Conservation (phyloP, 2,329 filamentous ascomycete genomes). For the Sclerotinia trifoliorum region DNA sequence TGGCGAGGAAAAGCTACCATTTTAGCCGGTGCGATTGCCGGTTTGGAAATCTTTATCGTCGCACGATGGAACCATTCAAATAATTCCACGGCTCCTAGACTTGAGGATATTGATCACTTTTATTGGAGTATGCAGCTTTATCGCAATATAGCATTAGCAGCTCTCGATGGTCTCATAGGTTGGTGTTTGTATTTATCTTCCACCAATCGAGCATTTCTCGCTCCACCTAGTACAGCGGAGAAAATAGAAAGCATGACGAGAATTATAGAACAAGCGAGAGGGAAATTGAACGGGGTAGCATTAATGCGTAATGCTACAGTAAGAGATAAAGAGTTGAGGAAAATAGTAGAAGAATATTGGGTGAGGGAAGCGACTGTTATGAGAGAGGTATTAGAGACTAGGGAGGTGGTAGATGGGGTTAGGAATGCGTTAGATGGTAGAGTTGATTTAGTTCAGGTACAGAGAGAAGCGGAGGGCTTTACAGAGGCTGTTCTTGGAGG, state of each 20-base stretch:
- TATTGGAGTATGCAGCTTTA: slow-evolving; percentile 66
- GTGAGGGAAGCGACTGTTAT: slow-evolving; percentile 70
- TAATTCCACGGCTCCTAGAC: slow-evolving; percentile 62
- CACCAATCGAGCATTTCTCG: slow-evolving; percentile 75
- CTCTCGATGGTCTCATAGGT: slow-evolving; percentile 63
- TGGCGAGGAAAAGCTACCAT: slow-evolving; percentile 74
- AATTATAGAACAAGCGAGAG: slow-evolving; percentile 57
- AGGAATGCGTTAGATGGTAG: slow-evolving; percentile 64
- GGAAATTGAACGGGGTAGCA: slow-evolving; percentile 69
- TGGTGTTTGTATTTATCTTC: slow-evolving; percentile 70
- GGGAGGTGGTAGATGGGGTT: slow-evolving; percentile 69
- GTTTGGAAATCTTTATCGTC: slow-evolving; percentile 65
- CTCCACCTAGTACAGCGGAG: slow-evolving; percentile 59
- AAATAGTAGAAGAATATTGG: slow-evolving; percentile 73
- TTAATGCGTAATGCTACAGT: slow-evolving; percentile 78
- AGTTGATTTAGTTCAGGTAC: slow-evolving; percentile 61
- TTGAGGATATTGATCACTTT: slow-evolving; percentile 65
- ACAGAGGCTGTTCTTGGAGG: slow-evolving; percentile 45
- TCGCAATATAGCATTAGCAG: slow-evolving; percentile 62
- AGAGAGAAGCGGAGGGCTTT: slow-evolving; percentile 63
- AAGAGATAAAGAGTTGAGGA: slow-evolving; percentile 69
- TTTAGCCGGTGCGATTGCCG: slow-evolving; percentile 55
- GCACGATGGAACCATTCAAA: slow-evolving; percentile 62
- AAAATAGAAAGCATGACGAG: slow-evolving; percentile 61
- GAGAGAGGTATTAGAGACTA: slow-evolving; percentile 74